Evolutionary conservation across 78 protist species (phyloP).

Genomic region (Speleostelium caveatum): DNA sequence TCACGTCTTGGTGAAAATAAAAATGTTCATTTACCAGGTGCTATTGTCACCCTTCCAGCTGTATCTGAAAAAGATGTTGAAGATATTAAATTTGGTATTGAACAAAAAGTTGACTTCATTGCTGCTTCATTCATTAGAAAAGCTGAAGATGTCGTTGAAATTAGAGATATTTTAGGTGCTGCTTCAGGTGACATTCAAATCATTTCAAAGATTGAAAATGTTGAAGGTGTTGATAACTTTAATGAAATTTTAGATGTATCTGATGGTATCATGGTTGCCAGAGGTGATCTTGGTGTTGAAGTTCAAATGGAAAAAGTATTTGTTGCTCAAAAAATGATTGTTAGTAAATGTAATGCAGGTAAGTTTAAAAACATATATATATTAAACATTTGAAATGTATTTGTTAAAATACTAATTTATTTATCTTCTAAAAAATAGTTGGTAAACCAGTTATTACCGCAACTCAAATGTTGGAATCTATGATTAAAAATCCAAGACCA

Average conservation of each 20-base stretch:
- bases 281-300: slow-evolving; percentile 98
- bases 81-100: slow-evolving; percentile 88
- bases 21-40: slow-evolving; percentile 90
- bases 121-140: slow-evolving; percentile 91
- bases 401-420: neutral
- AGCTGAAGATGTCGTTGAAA: slow-evolving; percentile 85
- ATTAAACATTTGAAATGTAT: neutral
- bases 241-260: slow-evolving; percentile 91
- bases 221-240: slow-evolving; percentile 90
- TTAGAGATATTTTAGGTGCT: slow-evolving; percentile 79
- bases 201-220: slow-evolving; percentile 96
- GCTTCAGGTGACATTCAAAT: slow-evolving; percentile 70
- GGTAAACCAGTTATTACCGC: slow-evolving; percentile 96
- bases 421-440: slow-evolving; percentile 9
- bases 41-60: slow-evolving; percentile 88
- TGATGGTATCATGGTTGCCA: slow-evolving; percentile 98
- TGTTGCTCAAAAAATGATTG: slow-evolving; percentile 93
- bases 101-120: slow-evolving; percentile 88
- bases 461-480: slow-evolving; percentile 96
- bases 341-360: slow-evolving; percentile 88
- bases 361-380: neutral
- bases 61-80: slow-evolving; percentile 88
- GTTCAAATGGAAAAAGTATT: slow-evolving; percentile 90
- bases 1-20: slow-evolving; percentile 83
- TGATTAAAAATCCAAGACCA: slow-evolving; percentile 92